These are phyloP conservation scores for Penicillium sp. DNA, from an alignment of 2,329 filamentous ascomycete genomes.

Conservation along the genomic window DNA sequence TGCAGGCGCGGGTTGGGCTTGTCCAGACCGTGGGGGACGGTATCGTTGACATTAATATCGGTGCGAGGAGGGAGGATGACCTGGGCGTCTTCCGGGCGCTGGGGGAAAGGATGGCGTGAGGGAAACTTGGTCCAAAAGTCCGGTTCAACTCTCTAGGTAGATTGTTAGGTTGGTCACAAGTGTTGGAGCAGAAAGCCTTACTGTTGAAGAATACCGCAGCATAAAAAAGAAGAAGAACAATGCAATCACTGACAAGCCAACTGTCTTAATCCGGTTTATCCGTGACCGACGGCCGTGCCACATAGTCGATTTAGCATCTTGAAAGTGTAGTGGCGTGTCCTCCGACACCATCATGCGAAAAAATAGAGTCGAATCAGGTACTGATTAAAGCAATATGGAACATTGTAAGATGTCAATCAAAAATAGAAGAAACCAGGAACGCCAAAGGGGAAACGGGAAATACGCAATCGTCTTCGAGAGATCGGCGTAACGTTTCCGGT, in stretches of 20 bases:
- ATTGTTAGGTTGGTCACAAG: conserved; percentile 1
- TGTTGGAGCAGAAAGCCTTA: conserved; percentile 10
- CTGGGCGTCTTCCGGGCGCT: conserved; percentile 32
- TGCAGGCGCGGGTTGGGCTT: conserved; percentile 50
- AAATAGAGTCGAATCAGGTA: conserved; percentile 1
- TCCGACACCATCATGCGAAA: conserved; percentile 25
- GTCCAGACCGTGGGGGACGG: conserved; percentile 30
- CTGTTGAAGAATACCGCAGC: conserved; percentile 19
- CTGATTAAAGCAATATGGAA: background rate
- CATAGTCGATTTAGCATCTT: conserved; percentile 26
- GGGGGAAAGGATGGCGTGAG: conserved; percentile 30
- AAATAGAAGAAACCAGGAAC: conserved; percentile 6
- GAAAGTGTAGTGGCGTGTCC: conserved; percentile 24
- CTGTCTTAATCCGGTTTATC: conserved; percentile 24
- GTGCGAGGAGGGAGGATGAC: conserved; percentile 25
- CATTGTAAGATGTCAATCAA: background rate
- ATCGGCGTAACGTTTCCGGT: conserved; percentile 14
- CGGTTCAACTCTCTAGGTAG: conserved; percentile 23
- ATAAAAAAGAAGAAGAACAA: conserved; percentile 27
- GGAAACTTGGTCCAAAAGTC: conserved; percentile 37
- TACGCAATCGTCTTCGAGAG: conserved; percentile 16
- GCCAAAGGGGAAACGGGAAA: conserved; percentile 9
- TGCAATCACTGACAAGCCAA: conserved; percentile 21
- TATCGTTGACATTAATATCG: conserved; percentile 25
- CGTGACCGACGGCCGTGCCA: conserved; percentile 30